Conservation (phyloP, 1,284 basidiomycete genomes). For the Rhodotorula sp. region DNA sequence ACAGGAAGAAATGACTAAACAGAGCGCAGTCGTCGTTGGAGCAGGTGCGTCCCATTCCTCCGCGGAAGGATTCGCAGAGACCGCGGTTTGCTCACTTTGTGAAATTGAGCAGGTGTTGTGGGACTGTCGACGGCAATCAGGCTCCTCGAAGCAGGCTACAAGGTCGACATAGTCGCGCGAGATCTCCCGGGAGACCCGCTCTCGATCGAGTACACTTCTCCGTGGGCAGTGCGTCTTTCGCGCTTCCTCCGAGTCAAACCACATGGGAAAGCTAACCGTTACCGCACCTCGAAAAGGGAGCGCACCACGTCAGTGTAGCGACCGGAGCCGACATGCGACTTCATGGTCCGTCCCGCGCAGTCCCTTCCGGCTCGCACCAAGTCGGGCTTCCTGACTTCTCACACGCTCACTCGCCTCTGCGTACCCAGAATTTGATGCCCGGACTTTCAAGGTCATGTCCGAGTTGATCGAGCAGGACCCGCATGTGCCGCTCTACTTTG, state of each 20-base stretch:
- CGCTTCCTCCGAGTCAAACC: not conserved
- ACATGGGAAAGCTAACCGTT: not conserved
- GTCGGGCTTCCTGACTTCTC: not conserved
- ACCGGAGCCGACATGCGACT: conserved; percentile 27
- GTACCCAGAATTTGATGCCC: conserved; percentile 61
- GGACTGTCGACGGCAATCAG: conserved; percentile 68
- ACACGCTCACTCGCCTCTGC: not conserved
- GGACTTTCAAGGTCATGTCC: conserved; percentile 71
- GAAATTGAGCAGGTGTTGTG: conserved; percentile 58
- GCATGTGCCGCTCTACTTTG: conserved; percentile 62
- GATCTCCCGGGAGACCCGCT: conserved; percentile 65
- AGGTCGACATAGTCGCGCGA: conserved; percentile 67
- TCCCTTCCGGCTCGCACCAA: not conserved
- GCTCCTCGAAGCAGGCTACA: conserved; percentile 61
- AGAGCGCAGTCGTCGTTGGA: conserved; percentile 9
- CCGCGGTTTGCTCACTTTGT: not conserved
- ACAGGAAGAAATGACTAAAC: too few relatives aligned
- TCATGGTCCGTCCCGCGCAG: conserved; percentile 15
- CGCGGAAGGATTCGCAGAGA: too few relatives aligned
- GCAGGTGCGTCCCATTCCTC: conserved; percentile 4
- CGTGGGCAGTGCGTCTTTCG: conserved; percentile 64
- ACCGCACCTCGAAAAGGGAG: conserved; percentile 11
- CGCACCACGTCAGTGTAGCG: conserved; percentile 40
- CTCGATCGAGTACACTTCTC: conserved; percentile 66
- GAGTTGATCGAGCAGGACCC: conserved; percentile 60